A percentile compares a stretch with the other conserved stretches of the same genome.
Conservation (phyloP, 1,284 basidiomycete species). For the Cutaneotrichosporon sp. region DNA sequence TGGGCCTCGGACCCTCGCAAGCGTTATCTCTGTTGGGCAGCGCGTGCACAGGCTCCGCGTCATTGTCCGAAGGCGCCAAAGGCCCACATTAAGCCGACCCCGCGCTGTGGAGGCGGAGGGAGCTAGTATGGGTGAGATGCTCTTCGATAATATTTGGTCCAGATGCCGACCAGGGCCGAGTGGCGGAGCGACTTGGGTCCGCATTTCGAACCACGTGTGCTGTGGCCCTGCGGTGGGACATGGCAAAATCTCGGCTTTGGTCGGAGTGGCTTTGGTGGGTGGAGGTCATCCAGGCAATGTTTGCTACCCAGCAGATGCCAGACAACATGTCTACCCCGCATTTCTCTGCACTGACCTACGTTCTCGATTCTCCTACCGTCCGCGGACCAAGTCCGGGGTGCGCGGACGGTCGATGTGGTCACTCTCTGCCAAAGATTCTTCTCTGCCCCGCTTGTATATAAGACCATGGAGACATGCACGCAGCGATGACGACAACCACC, state of each 20-base stretch:
- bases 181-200: conserved; percentile 4
- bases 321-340: conserved; percentile 2
- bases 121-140: background rate
- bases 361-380: conserved; percentile 2
- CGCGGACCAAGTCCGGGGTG: background rate
- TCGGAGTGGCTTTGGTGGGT: conserved; percentile 8
- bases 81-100: conserved; percentile 10
- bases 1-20: background rate
- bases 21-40: conserved; percentile 1
- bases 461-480: background rate
- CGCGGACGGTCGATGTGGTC: background rate
- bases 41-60: background rate
- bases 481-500: conserved; percentile 1
- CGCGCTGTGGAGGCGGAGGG: conserved; percentile 10
- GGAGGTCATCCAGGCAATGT: background rate
- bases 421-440: background rate
- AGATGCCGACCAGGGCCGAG: conserved; percentile 8
- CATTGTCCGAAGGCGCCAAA: conserved; percentile 1
- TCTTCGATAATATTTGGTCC: background rate
- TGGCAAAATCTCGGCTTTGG: conserved; percentile 12
- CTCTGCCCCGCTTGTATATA: background rate
- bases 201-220: background rate
- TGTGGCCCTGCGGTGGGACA: background rate
- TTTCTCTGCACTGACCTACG: background rate
- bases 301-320: too few species aligned